Evolutionary conservation across 2,329 filamentous ascomycete species (phyloP).

Genomic region (Exophiala calicioides): DNA sequence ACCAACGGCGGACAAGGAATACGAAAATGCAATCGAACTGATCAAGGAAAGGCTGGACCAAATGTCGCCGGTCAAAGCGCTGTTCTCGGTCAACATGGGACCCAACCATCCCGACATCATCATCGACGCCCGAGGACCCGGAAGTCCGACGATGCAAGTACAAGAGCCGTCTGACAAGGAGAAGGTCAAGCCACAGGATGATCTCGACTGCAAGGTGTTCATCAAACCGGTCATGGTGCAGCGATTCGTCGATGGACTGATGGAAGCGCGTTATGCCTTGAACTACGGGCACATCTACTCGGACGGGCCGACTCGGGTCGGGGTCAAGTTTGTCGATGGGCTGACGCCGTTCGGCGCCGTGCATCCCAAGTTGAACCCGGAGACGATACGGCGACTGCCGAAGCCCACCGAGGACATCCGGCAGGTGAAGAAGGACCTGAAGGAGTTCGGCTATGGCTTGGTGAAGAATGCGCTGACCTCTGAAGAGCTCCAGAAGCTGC

Average conservation of each 20-base stretch:
- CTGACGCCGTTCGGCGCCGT: conserved; percentile 10
- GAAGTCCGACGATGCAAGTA: background rate
- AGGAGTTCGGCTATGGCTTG: conserved; percentile 10
- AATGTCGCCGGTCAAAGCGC: background rate
- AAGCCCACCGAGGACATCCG: conserved; percentile 11
- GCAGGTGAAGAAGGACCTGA: conserved; percentile 11
- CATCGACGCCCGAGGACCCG: background rate
- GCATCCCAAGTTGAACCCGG: conserved; percentile 7
- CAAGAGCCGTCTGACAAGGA: too few species aligned
- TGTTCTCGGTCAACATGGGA: background rate
- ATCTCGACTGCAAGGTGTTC: conserved; percentile 6
- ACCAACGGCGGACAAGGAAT: background rate
- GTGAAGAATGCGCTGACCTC: conserved; percentile 10
- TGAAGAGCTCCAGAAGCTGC: conserved; percentile 3
- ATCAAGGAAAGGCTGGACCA: background rate
- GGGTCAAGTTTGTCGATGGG: conserved; percentile 11
- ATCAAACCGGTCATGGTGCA: conserved; percentile 9
- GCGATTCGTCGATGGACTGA: conserved; percentile 7
- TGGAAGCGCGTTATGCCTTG: conserved; percentile 14
- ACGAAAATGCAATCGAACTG: background rate
- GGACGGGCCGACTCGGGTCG: conserved; percentile 3
- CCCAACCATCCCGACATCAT: background rate
- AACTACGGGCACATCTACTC: conserved; percentile 12
- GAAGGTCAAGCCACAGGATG: background rate
- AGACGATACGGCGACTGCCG: conserved; percentile 2